Evolutionary conservation across 805 yeast species (phyloP), one percentile per base, ranked within the genome.

Genomic region (Candida sanyiensis): DNA sequence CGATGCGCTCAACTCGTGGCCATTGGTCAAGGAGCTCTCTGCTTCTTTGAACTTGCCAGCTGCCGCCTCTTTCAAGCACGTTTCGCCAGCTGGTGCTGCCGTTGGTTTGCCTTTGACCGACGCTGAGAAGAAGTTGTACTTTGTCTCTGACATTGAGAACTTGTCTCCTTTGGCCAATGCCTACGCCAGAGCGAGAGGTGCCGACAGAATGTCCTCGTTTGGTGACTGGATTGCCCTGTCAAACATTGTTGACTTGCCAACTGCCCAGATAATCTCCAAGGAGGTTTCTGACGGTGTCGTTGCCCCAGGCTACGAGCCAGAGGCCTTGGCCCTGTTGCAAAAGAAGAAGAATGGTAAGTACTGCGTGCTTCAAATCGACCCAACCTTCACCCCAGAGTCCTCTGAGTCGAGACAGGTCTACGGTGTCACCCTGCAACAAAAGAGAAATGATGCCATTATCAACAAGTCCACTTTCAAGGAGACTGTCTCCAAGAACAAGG

Each of bases 161-260:
- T 72, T 93, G 62, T 86, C 97, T 10, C 97, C 98, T 40, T 74
- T 93, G 59, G 98, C 98, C 48, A 83, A 84, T 59, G 98, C 98
- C 42, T 93, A 93, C 59, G 98, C 98, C 27, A 85, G 97, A 70
- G 98, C 98, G 41, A 85, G 98, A 68, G 98, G 98, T 65, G 98
- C 98, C 52, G 98, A 93, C 69, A 83, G 98, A 76, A 93, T 93
- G 98, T 89, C 97, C 6, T 85, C 96, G 11, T 93, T 93, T 62
- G 98, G 98, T 61, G 98, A 93, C 68, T 93, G 88, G 74, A 93
- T 93, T 58, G 98, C 98, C 33, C 73, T 93, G 49, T 88, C 97
- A 46, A 90, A 90, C 73, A 85, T 84, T 65, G 98, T 93, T 51
- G 98, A 93, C 64, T 70, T 83, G 39, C 87, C 96, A 59, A 93